Evolutionary conservation across 257 asterid species (phyloP), one percentile per base, ranked within the genome.

Genomic region (Prunella vulgaris): DNA sequence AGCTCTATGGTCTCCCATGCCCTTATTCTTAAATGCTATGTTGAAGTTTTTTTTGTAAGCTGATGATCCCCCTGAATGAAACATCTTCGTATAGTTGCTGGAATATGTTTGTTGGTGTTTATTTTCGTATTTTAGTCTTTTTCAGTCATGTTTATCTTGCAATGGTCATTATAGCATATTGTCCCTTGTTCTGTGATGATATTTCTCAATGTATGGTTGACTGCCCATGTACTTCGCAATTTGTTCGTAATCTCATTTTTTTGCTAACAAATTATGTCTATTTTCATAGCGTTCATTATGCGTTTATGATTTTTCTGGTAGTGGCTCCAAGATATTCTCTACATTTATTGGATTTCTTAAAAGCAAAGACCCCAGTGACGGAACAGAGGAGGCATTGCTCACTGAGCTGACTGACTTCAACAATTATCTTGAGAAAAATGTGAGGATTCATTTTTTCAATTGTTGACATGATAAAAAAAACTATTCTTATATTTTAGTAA

Each of bases 301-400:
- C 67, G 67, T 59, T 22, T 24, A 14, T 66, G 14, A 66, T 1
- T n/a, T 30, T 69, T 15, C 20, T 79, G 82, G 82, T 74, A 93
- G 99, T 58, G 99, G 97, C 33, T 88, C 92, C 17, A 88, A 90
- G 86, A 90, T 93, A 79, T 93, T 93, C 82, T 81, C 97, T 14
- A 71, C 89, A 49, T 93, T 89, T 81, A 73, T 90, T 82, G 97
- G 86, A n/a, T 88, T 93, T 57, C 89, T 93, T 68, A 93, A 85
- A 80, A 93, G 99, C 95, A 90, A 93, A 76, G 96, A 90, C 72
- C 24, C 96, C 24, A 80, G 58, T 72, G 99, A 91, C 78, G 96
- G 95, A 76, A 81, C 96, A 15, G 96, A 89, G 88, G 84, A 84
- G 83, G 87, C 95, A 46, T 81, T 94, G 71, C 87, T 89, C 21